Conservation (phyloP, 495 filamentous ascomycete species). For the Penicillium nucicola region DNA sequence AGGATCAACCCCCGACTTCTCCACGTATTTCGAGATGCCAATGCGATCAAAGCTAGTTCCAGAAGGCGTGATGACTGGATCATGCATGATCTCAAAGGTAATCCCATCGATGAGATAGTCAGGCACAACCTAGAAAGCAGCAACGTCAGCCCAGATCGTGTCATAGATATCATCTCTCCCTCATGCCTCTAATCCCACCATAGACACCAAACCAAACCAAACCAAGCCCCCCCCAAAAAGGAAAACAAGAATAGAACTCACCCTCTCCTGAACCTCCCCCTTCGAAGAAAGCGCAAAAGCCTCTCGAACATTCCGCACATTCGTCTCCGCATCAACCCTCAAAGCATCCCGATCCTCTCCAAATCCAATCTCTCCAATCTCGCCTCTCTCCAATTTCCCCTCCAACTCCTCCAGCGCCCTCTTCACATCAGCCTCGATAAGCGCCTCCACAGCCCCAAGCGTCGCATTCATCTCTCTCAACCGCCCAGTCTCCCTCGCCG, state of each 20-base stretch:
- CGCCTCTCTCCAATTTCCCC: slow-evolving; percentile 36
- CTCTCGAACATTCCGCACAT: slow-evolving; percentile 47
- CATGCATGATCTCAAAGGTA: slow-evolving; percentile 87
- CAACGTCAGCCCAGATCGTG: slow-evolving; percentile 5
- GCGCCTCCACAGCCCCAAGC: slow-evolving; percentile 44
- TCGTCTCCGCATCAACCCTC: slow-evolving; percentile 49
- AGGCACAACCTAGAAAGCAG: slow-evolving; percentile 57
- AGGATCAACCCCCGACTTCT: slow-evolving; percentile 71
- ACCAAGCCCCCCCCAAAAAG: too few relatives aligned
- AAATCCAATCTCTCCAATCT: slow-evolving; percentile 47
- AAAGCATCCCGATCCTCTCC: slow-evolving; percentile 36
- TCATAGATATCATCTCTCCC: too few relatives aligned
- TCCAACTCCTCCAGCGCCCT: slow-evolving; percentile 50
- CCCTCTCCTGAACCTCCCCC: slow-evolving; percentile 59
- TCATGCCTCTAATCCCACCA: not conserved
- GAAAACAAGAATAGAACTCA: slow-evolving; percentile 23
- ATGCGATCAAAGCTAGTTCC: slow-evolving; percentile 87
- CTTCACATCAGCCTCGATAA: slow-evolving; percentile 52
- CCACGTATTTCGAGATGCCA: slow-evolving; percentile 83
- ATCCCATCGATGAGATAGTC: slow-evolving; percentile 89
- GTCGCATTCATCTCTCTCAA: slow-evolving; percentile 46
- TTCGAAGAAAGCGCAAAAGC: slow-evolving; percentile 48
- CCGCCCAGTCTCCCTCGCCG: slow-evolving; percentile 45
- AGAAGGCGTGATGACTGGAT: slow-evolving; percentile 84
- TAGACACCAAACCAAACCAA: not conserved